Conservation (phyloP, 495 filamentous ascomycete genomes). For the Penicillium riverlandense region DNA sequence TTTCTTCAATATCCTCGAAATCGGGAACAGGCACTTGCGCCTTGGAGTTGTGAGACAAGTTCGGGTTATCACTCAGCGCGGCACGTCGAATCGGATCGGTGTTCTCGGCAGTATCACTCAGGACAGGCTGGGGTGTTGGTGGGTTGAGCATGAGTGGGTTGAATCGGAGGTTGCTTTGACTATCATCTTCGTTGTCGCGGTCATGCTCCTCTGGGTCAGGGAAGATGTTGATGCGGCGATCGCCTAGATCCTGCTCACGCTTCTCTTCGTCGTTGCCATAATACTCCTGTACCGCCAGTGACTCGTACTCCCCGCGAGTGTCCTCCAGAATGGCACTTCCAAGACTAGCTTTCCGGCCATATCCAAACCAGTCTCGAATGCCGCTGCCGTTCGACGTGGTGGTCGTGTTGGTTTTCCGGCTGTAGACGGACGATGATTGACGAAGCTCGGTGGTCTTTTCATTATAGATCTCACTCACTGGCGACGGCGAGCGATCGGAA, state of each 20-base stretch:
- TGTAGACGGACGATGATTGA: conserved; percentile 40
- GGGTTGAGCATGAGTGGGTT: conserved; percentile 48
- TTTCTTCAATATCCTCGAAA: not conserved
- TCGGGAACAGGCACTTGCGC: conserved; percentile 10
- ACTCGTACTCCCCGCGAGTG: conserved; percentile 34
- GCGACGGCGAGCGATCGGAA: conserved; percentile 46
- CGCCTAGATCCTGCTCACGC: conserved; percentile 30
- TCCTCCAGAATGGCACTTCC: conserved; percentile 28
- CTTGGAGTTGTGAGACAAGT: conserved; percentile 22
- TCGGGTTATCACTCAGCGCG: conserved; percentile 29
- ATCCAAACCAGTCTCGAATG: conserved; percentile 32
- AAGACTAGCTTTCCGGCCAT: conserved; percentile 24
- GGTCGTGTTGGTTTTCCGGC: conserved; percentile 30
- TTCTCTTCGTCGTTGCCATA: conserved; percentile 32
- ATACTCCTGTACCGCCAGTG: conserved; percentile 29
- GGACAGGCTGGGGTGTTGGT: conserved; percentile 39
- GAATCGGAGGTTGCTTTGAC: conserved; percentile 21
- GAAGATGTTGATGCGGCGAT: conserved; percentile 32
- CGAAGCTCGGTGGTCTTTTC: conserved; percentile 28
- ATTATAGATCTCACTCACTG: conserved; percentile 16
- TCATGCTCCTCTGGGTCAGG: conserved; percentile 42
- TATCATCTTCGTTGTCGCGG: conserved; percentile 30
- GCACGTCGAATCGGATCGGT: conserved; percentile 19
- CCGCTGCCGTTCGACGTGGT: conserved; percentile 22
- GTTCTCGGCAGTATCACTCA: conserved; percentile 13